Evolutionary conservation across 345 rosid species (phyloP), one percentile per base, ranked within the genome.

Genomic region (Stellera chamaejasme): DNA sequence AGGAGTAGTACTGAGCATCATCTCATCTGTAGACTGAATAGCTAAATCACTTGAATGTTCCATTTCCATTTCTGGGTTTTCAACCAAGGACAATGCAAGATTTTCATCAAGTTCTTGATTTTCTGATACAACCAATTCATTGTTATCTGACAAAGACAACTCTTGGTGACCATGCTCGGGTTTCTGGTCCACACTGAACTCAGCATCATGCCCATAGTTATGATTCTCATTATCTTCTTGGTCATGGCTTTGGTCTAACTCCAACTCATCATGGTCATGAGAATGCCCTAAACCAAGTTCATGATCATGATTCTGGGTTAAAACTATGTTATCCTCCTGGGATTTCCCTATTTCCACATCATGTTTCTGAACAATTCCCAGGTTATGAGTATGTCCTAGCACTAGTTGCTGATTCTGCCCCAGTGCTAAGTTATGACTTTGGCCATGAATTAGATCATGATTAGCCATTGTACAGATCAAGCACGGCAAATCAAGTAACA

Each of bases 391-490:
- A 55, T 81, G 92, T 51, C 83, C 84, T 15, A 81, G 73, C 55
- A 84, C 82, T 67, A 85, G 36, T 27, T 79, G 85, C 45, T 82
- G 91, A 73, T 75, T 87, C 69, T 84, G 94, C 28, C 77, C 73
- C 41, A 78, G 70, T 64, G 80, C 85, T 48, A 82, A 59, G 55
- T 65, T 79, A 63, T 73, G 88, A 44, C 70, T 82, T 51, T 87
- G 85, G 60, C 90, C 96, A 46, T 87, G 79, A 63, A 89, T 76
- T 68, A 89, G 64, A 64, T 87, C 97, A 26, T 87, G 92, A 66
- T 80, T 83, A 36, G 95, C 88, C 99, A 87, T 90, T 41, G 52
- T 43, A 49, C 47, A 59, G 59, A 66, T n/a, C 27, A 41, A 52
- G 48, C 60, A 56, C 62, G 19, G 45, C 51, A 42, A 43, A 19